Evolutionary conservation across 169 alveolate species (phyloP).

Genomic region (Eimeria zaria): DNA sequence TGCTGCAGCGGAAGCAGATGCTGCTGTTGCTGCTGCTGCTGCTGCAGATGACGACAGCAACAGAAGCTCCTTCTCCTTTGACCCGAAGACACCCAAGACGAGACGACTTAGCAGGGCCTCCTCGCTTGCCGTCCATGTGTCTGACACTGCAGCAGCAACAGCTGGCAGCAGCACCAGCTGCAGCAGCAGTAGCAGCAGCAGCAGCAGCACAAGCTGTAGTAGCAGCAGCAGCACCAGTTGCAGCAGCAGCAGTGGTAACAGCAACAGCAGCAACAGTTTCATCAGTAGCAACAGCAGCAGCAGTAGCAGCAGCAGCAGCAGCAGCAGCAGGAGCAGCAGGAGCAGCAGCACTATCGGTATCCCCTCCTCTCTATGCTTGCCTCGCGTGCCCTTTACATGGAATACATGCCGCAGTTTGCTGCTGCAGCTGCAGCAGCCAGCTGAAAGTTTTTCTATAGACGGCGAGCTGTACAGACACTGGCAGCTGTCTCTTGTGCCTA

Average conservation of each 20-base stretch:
- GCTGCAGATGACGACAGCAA: constrained; percentile 19
- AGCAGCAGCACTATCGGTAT: background rate
- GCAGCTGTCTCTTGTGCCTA: constrained; percentile 28
- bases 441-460: constrained; percentile 14
- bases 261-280: background rate
- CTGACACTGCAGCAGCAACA: constrained; percentile 5
- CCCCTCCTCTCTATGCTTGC: constrained; percentile 1
- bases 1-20: background rate
- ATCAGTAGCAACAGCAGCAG: background rate
- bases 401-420: constrained; percentile 9
- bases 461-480: constrained; percentile 62
- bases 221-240: background rate
- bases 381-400: constrained; percentile 30
- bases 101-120: background rate
- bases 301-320: background rate
- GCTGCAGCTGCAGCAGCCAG: constrained; percentile 61
- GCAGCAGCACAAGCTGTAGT: background rate
- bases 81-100: background rate
- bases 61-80: constrained; percentile 41
- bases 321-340: constrained; percentile 24
- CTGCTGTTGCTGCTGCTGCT: background rate
- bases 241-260: background rate
- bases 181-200: background rate
- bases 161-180: background rate
- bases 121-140: background rate